These are phyloP conservation scores for Pontederia crassipes DNA, from an alignment of 176 grass and related monocot genomes.

Conservation along the genomic window DNA sequence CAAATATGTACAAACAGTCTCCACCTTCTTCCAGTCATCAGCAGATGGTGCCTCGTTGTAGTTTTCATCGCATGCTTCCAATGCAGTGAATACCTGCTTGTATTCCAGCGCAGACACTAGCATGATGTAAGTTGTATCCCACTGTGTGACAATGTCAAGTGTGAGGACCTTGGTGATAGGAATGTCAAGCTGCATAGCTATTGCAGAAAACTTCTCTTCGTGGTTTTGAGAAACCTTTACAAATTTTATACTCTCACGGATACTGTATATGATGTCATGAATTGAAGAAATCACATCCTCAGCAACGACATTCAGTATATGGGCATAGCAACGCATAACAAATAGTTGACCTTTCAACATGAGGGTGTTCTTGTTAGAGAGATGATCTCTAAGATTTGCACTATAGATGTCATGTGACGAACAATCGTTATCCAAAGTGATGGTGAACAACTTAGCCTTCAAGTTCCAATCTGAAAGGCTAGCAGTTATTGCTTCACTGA, in stretches of 20 bases:
- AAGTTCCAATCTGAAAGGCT: conserved; percentile 13
- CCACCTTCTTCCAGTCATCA: conserved; percentile 12
- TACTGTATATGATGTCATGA: conserved; percentile 8
- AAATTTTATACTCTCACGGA: conserved; percentile 10
- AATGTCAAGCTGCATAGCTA: neutral
- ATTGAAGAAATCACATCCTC: conserved; percentile 4
- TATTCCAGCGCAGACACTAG: neutral
- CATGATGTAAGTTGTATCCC: conserved; percentile 10
- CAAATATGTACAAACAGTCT: conserved; percentile 5
- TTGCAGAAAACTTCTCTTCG: conserved; percentile 6
- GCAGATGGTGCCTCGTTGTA: conserved; percentile 7
- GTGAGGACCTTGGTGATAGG: neutral
- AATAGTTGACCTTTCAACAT: conserved; percentile 5
- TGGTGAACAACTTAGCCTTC: conserved; percentile 6
- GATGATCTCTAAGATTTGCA: conserved; percentile 7
- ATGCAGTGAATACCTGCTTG: conserved; percentile 2
- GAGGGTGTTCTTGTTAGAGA: neutral
- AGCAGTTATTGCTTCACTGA: conserved; percentile 1
- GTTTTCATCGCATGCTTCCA: conserved; percentile 6
- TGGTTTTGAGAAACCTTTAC: neutral
- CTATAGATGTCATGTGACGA: conserved; percentile 9
- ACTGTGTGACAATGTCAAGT: neutral
- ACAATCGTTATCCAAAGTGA: conserved; percentile 1
- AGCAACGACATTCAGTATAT: conserved; percentile 5
- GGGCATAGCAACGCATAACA: conserved; percentile 6